These are phyloP conservation scores for Sporothrix curviconia DNA, from an alignment of 2,329 filamentous ascomycete genomes.

Conservation along the genomic window DNA sequence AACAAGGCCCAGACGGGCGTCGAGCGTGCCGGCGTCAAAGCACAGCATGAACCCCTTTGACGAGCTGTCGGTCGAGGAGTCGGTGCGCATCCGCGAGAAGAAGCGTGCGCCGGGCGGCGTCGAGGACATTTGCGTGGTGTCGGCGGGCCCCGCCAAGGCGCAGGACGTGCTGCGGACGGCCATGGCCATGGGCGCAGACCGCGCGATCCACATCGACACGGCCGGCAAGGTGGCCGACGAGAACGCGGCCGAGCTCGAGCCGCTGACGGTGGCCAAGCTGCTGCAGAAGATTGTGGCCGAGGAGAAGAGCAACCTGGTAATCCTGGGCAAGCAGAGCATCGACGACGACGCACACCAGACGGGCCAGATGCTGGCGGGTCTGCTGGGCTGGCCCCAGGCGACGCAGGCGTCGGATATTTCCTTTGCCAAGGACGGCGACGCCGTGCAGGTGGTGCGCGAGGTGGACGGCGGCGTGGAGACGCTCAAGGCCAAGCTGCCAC, in stretches of 20 bases:
- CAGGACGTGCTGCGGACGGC: constrained; percentile 87
- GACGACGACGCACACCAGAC: constrained; percentile 95
- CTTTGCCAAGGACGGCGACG: constrained; percentile 64
- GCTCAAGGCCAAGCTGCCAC: constrained; percentile 73
- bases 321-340: constrained; percentile 96
- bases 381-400: constrained; percentile 89
- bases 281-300: constrained; percentile 71
- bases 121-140: constrained; percentile 85
- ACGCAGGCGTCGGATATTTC: constrained; percentile 85
- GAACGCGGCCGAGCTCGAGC: constrained; percentile 74
- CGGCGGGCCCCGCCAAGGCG: constrained; percentile 80
- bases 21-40: constrained; percentile 87
- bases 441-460: constrained; percentile 75
- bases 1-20: constrained; percentile 75
- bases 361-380: constrained; percentile 91
- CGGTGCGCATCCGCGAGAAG: constrained; percentile 87
- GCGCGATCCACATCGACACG: constrained; percentile 78
- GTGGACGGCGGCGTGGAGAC: constrained; percentile 95
- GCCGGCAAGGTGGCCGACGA: constrained; percentile 56
- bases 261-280: constrained; percentile 86
- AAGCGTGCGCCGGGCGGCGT: constrained; percentile 66
- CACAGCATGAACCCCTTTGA: constrained; percentile 99
- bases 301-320: constrained; percentile 84
- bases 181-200: constrained; percentile 98
- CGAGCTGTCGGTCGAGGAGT: constrained; percentile 95